These are phyloP conservation scores for Aspergillus indologenus DNA, from an alignment of 495 filamentous ascomycete genomes.

Conservation along the genomic window DNA sequence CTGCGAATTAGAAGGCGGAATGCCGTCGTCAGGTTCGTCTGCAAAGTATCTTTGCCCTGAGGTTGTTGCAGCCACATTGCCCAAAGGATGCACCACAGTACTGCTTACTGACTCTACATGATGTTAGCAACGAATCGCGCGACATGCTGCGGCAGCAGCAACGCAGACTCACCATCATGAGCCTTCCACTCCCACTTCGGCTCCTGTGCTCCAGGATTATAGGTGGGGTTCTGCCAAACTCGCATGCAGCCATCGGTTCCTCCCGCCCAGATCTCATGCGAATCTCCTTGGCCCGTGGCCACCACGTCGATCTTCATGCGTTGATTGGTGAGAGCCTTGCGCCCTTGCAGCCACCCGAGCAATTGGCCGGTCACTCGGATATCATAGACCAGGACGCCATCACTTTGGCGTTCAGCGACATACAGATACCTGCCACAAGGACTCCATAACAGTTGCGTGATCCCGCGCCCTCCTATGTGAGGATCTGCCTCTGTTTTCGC, in stretches of 20 bases:
- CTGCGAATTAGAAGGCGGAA: neutral
- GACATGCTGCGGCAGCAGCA: neutral
- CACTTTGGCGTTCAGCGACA: slow-evolving; percentile 77
- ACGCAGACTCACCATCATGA: slow-evolving; percentile 44
- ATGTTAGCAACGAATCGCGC: slow-evolving; percentile 15
- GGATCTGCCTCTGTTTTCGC: slow-evolving; percentile 37
- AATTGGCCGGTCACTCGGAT: slow-evolving; percentile 67
- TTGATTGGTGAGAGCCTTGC: slow-evolving; percentile 72
- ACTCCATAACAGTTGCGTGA: slow-evolving; percentile 78
- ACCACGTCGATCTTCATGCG: slow-evolving; percentile 70
- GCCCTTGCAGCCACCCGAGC: slow-evolving; percentile 67
- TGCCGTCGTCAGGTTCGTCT: slow-evolving; percentile 16
- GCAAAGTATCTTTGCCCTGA: slow-evolving; percentile 56
- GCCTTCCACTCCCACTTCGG: slow-evolving; percentile 58
- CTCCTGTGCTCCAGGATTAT: slow-evolving; percentile 49
- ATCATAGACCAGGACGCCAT: slow-evolving; percentile 77
- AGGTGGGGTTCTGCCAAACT: slow-evolving; percentile 67
- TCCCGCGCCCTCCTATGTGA: slow-evolving; percentile 59
- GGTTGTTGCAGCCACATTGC: slow-evolving; percentile 69
- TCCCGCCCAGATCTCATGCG: slow-evolving; percentile 81
- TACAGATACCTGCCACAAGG: slow-evolving; percentile 83
- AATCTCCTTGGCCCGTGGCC: slow-evolving; percentile 39
- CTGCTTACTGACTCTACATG: slow-evolving; percentile 55
- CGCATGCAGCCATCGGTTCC: slow-evolving; percentile 74
- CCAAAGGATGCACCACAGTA: slow-evolving; percentile 62